phyloP scores from a whole-genome alignment of 148 eudicot genomes.

The Rhododendron henanense region DNA sequence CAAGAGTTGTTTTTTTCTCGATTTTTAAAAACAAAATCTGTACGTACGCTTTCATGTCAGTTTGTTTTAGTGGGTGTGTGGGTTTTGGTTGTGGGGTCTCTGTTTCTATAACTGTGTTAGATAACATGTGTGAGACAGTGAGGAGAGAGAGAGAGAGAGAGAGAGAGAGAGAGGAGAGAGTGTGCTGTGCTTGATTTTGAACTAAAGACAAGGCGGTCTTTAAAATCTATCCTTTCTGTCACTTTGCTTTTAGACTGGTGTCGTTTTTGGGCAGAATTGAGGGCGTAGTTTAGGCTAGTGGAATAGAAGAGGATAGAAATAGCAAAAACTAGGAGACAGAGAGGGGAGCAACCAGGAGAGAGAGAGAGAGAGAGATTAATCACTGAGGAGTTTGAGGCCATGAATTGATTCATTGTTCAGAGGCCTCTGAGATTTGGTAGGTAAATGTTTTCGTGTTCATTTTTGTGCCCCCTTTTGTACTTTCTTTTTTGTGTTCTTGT shows the following conservation, averaged over 20 bases:
- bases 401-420: conserved; percentile 11
- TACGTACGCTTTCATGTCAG: background rate
- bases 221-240: conserved; percentile 25
- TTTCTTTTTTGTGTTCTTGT: background rate
- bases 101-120: background rate
- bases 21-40: background rate
- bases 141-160: background rate
- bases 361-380: conserved; percentile 20
- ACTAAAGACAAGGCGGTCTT: conserved; percentile 28
- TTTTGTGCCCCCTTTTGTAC: background rate
- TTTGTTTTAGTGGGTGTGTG: background rate
- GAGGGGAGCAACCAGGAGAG: background rate
- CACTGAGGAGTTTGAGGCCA: conserved; percentile 13
- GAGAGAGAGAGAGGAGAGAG: background rate
- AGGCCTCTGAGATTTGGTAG: conserved; percentile 17
- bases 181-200: conserved; percentile 14
- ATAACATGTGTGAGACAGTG: background rate
- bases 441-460: conserved; percentile 10
- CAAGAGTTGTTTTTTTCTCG: no score
- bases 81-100: background rate
- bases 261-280: conserved; percentile 25
- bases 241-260: conserved; percentile 13
- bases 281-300: conserved; percentile 7
- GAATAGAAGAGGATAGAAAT: conserved; percentile 6
- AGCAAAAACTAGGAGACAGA: conserved; percentile 9